phyloP scores from a whole-genome alignment of 176 grass and related monocot genomes.

The Musa troglodytarum region DNA sequence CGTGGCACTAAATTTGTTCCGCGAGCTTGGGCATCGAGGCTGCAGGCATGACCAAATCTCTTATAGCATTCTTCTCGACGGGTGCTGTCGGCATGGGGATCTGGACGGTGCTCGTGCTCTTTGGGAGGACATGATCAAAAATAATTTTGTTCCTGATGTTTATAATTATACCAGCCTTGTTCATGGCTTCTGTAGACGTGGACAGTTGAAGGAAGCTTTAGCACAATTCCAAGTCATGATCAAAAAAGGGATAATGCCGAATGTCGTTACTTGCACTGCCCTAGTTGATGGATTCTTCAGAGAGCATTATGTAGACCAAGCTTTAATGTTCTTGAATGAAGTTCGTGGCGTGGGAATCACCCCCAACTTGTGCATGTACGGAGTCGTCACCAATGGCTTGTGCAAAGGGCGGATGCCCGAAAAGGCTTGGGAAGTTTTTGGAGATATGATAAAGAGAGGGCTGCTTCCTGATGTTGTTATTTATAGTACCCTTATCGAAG shows the following conservation, averaged over 20 bases:
- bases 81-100: constrained; percentile 44
- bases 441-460: constrained; percentile 61
- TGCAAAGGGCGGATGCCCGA: constrained; percentile 39
- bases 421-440: constrained; percentile 37
- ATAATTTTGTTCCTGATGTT: constrained; percentile 41
- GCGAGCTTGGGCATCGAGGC: constrained; percentile 28
- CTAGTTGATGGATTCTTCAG: constrained; percentile 44
- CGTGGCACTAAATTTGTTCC: constrained; percentile 27
- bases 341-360: constrained; percentile 31
- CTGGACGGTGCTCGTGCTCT: constrained; percentile 29
- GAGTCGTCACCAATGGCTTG: constrained; percentile 50
- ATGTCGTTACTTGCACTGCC: constrained; percentile 56
- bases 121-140: constrained; percentile 45
- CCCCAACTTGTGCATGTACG: constrained; percentile 52
- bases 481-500: constrained; percentile 55
- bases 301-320: constrained; percentile 37
- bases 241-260: constrained; percentile 37
- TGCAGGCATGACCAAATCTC: constrained; percentile 30
- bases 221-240: constrained; percentile 47
- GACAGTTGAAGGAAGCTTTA: constrained; percentile 43
- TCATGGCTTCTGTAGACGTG: constrained; percentile 52
- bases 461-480: constrained; percentile 43
- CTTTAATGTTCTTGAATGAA: constrained; percentile 48
- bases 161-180: constrained; percentile 45
- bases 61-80: constrained; percentile 62